phyloP scores from a whole-genome alignment of 805 yeast species.

The Candida vartiovaarae region DNA sequence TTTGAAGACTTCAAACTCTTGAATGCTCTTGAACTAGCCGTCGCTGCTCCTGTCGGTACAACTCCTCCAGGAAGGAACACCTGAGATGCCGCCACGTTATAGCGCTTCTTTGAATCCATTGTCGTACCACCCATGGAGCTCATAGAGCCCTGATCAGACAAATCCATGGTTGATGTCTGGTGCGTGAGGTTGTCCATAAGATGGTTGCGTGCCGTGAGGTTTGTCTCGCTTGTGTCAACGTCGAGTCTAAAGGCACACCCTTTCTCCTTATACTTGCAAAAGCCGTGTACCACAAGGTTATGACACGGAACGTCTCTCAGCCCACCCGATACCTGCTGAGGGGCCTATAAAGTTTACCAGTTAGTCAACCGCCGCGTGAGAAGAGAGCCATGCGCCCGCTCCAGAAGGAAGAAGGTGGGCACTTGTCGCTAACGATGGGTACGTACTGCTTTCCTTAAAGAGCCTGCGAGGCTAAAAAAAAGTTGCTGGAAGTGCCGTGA shows the following conservation, averaged over 20 bases:
- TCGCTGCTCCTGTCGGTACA: no score
- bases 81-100: constrained; percentile 49
- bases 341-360: no score
- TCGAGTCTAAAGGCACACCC: constrained; percentile 82
- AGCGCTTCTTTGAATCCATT: constrained; percentile 29
- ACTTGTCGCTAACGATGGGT: no score
- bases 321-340: constrained; percentile 31
- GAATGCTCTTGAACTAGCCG: not conserved
- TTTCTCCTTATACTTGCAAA: constrained; percentile 78
- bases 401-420: not conserved
- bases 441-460: no score
- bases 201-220: not conserved
- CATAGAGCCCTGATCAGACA: not conserved
- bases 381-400: no score
- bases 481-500: no score
- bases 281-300: constrained; percentile 80
- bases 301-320: constrained; percentile 76
- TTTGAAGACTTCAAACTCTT: not conserved
- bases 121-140: not conserved
- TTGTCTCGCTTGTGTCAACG: constrained; percentile 18
- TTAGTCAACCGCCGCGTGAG: no score
- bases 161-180: not conserved
- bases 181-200: constrained; percentile 1
- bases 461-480: no score
- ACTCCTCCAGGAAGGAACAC: constrained; percentile 24